A percentile compares a stretch with the other conserved stretches of the same genome.
These are phyloP conservation scores for Suillus lakei DNA, from an alignment of 768 basidiomycete genomes.

Conservation along the genomic window DNA sequence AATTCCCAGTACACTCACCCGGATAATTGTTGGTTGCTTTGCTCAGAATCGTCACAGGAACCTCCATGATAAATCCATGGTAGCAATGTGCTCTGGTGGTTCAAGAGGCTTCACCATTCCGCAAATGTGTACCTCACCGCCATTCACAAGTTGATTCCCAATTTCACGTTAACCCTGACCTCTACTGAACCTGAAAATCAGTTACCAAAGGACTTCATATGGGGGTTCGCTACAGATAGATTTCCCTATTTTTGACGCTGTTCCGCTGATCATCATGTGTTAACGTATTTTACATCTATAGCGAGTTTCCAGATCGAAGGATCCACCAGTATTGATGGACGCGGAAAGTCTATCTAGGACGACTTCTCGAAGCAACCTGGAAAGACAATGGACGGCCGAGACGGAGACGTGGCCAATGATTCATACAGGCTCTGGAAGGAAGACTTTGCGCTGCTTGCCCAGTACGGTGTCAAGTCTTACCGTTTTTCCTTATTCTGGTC, in stretches of 20 bases:
- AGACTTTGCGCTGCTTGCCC: conserved; percentile 62
- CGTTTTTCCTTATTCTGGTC: conserved; percentile 81
- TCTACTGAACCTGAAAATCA: conserved; percentile 41
- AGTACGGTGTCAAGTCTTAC: conserved; percentile 73
- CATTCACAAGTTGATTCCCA: conserved; percentile 29
- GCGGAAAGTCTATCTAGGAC: conserved; percentile 78
- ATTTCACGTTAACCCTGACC: conserved; percentile 19
- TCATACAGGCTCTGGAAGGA: conserved; percentile 72
- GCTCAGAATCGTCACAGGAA: conserved; percentile 38
- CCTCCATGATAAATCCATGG: conserved; percentile 8
- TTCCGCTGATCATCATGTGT: conserved; percentile 1
- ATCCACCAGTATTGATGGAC: conserved; percentile 58
- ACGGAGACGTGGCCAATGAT: conserved; percentile 74
- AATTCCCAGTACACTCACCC: conserved; percentile 27
- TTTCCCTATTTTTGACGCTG: conserved; percentile 1
- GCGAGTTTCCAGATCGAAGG: conserved; percentile 81
- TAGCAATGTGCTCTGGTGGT: conserved; percentile 38
- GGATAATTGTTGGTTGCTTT: conserved; percentile 54
- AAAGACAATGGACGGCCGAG: conserved; percentile 60
- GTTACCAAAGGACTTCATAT: conserved; percentile 64
- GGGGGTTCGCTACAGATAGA: conserved; percentile 72
- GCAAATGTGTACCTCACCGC: conserved; percentile 33
- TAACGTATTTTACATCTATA: conserved; percentile 25
- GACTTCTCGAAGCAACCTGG: conserved; percentile 68
- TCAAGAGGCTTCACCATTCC: conserved; percentile 40